A percentile compares a stretch with the other conserved stretches of the same genome.
These are phyloP conservation scores for Mucuna pruriens DNA, from an alignment of 306 rosid species.

Conservation along the genomic window DNA sequence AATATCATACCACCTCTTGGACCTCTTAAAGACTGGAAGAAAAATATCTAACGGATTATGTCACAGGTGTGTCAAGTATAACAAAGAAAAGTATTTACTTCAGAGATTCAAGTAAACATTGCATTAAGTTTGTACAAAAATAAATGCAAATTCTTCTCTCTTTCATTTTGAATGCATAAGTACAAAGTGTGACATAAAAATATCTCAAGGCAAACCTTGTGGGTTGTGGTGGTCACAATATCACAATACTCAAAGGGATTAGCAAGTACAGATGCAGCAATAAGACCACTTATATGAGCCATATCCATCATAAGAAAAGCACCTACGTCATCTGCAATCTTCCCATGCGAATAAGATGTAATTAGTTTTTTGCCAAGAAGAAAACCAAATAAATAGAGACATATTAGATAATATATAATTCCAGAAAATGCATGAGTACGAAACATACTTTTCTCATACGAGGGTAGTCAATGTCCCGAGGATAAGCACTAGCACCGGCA, in stretches of 20 bases:
- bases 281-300: conserved; percentile 98
- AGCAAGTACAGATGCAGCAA: conserved; percentile 89
- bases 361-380: conserved; percentile 32
- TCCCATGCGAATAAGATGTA: conserved; percentile 36
- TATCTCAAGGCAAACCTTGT: conserved; percentile 65
- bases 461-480: conserved; percentile 93
- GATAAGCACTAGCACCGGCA: conserved; percentile 98
- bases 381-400: neutral
- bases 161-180: conserved; percentile 30
- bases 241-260: conserved; percentile 89
- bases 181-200: conserved; percentile 22
- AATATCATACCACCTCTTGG: conserved; percentile 99
- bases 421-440: conserved; percentile 7
- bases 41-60: conserved; percentile 33
- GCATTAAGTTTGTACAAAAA: conserved; percentile 1
- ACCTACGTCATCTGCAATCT: conserved; percentile 90
- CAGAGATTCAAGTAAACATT: conserved; percentile 8
- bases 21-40: conserved; percentile 83
- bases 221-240: conserved; percentile 97
- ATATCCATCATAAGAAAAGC: conserved; percentile 99
- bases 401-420: conserved; percentile 25
- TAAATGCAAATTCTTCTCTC: neutral
- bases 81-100: conserved; percentile 11
- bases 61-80: neutral
- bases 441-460: conserved; percentile 81